These are phyloP conservation scores for Phytophthora pisi DNA, from an alignment of 352 stramenopile genomes.

Conservation along the genomic window DNA sequence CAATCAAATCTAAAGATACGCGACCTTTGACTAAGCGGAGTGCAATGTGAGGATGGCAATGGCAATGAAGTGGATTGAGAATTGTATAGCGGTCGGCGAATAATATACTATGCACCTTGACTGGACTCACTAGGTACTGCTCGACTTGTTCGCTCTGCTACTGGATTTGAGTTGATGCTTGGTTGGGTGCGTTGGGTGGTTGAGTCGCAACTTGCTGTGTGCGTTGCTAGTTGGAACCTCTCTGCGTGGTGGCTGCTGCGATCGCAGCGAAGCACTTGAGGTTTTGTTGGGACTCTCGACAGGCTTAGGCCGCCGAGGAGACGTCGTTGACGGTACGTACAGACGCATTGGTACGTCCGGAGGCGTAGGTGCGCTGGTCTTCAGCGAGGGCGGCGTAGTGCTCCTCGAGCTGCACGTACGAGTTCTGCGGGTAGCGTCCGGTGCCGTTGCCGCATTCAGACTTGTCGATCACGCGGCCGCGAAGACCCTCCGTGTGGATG, in stretches of 20 bases:
- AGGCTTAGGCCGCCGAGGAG: slow-evolving; percentile 34
- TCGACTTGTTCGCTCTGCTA: slow-evolving; percentile 30
- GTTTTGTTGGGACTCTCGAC: slow-evolving; percentile 12
- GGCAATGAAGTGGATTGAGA: no score
- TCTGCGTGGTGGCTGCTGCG: slow-evolving; percentile 19
- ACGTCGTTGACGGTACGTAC: slow-evolving; percentile 34
- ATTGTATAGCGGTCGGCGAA: slow-evolving; percentile 25
- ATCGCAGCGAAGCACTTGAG: slow-evolving; percentile 20
- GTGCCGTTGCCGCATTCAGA: slow-evolving; percentile 61
- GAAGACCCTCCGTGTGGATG: slow-evolving; percentile 52
- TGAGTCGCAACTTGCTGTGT: slow-evolving; percentile 21
- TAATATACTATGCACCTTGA: slow-evolving; percentile 34
- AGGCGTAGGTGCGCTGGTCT: slow-evolving; percentile 62
- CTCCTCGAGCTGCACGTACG: slow-evolving; percentile 69
- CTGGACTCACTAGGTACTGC: slow-evolving; percentile 24
- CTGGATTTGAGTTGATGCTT: slow-evolving; percentile 2
- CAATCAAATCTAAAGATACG: slow-evolving; percentile 20
- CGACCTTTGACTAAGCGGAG: slow-evolving; percentile 2
- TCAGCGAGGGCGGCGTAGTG: slow-evolving; percentile 76
- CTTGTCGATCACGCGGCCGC: slow-evolving; percentile 54
- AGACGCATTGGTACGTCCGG: slow-evolving; percentile 45
- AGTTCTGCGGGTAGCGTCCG: slow-evolving; percentile 52
- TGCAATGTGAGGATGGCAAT: no score
- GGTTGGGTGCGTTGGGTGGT: background rate
- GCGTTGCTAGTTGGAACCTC: slow-evolving; percentile 19